Evolutionary conservation across 2,329 filamentous ascomycete species (phyloP).

Genomic region (Calonectria leucothoes): DNA sequence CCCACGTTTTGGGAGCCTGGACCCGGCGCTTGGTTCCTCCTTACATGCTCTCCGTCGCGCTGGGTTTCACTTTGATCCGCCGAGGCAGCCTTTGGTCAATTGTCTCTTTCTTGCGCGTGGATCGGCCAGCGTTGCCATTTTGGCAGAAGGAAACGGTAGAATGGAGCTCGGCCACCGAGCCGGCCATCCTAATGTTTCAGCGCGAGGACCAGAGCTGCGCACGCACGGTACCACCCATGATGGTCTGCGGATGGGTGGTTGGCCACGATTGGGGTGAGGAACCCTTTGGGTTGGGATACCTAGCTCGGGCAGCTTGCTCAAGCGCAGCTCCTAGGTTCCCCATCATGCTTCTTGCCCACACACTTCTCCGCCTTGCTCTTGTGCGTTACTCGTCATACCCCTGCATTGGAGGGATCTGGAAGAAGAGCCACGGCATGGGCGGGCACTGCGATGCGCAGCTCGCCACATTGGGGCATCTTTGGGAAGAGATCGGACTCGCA

Average conservation of each 20-base stretch:
- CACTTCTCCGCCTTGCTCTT: slow-evolving; percentile 11
- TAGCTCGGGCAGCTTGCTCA: slow-evolving; percentile 14
- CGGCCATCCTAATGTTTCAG: slow-evolving; percentile 43
- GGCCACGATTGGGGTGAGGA: slow-evolving; percentile 26
- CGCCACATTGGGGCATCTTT: slow-evolving; percentile 8
- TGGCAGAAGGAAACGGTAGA: slow-evolving; percentile 28
- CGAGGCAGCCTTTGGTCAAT: slow-evolving; percentile 26
- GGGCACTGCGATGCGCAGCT: slow-evolving; percentile 31
- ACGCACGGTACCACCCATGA: slow-evolving; percentile 27
- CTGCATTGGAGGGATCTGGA: slow-evolving; percentile 28
- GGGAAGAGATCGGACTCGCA: slow-evolving; percentile 13
- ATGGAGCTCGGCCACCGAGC: slow-evolving; percentile 40
- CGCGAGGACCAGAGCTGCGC: slow-evolving; percentile 33
- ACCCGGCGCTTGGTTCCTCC: slow-evolving; percentile 36
- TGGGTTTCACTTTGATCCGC: slow-evolving; percentile 40
- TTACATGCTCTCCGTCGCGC: slow-evolving; percentile 18
- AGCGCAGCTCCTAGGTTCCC: slow-evolving; percentile 2
- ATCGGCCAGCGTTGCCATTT: slow-evolving; percentile 25
- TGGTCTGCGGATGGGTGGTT: slow-evolving; percentile 11
- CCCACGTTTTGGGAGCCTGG: slow-evolving; percentile 22
- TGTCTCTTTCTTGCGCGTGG: slow-evolving; percentile 20
- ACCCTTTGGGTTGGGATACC: slow-evolving; percentile 16
- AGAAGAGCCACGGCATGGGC: slow-evolving; percentile 30
- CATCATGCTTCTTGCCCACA: slow-evolving; percentile 5
- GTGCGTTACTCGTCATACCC: slow-evolving; percentile 26